Evolutionary conservation across 345 rosid genomes (phyloP), one percentile per base, ranked within the genome.

Genomic region (Dovyalis caffra): DNA sequence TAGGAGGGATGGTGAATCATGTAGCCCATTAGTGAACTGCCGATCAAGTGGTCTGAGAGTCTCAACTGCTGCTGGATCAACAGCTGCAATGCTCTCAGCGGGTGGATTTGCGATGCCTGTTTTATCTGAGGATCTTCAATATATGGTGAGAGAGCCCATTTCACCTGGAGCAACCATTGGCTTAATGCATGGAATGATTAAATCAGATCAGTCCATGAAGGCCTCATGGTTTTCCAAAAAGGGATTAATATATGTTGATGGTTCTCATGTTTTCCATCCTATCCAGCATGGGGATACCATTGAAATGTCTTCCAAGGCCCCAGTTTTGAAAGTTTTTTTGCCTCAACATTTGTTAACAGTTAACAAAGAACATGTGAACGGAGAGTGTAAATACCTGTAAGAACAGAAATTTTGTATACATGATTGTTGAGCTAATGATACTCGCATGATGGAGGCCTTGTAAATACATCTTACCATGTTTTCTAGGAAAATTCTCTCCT

Each of bases 111-210:
- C 77, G 43, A 89, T 95, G 95, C 94, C 97, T 37, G 86, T 87
- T 71, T 73, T 87, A 69, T 91, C 94, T 45, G 78, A 66, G 64
- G 91, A 89, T 81, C 88, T 91, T 64, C 96, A 92, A 47, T 95
- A 87, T 53, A 88, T 95, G 97, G 96, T 92, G 43, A 91, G 99
- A 78, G 97, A 95, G 74, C 97, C 98, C 25, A 91, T 94, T 79
- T 76, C 86, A 60, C 88, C 87, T 0, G 85, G 82, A 69, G 34
- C 83, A 61, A 77, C 86, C 28, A 33, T 65, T 45, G 29, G 73
- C 62, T 76, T 81, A 53, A 90, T 92, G 94, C 97, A 90, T 79
- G 95, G 95, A 4, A 66, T 80, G 12, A 72, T 95, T 5, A 84
- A 83, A 83, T 69, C 85, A 6, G 81, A 82, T 64, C 89, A 90